A percentile compares a stretch with the other conserved stretches of the same genome.
Conservation (phyloP, 148 eudicot species). For the Cornus kousa region DNA sequence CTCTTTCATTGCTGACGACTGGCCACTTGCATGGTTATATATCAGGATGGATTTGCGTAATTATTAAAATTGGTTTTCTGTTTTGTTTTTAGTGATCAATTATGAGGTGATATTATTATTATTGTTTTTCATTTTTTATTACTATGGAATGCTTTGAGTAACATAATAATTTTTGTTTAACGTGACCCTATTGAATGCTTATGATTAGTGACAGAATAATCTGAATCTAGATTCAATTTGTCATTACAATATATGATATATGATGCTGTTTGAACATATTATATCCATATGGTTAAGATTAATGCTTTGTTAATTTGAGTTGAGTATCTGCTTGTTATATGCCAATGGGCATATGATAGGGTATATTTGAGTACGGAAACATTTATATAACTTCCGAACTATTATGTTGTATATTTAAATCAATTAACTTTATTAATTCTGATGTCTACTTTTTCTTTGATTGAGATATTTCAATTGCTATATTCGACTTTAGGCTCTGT, state of each 20-base stretch:
- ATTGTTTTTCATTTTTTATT: too few species aligned
- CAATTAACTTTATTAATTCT: not conserved
- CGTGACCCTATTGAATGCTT: too few species aligned
- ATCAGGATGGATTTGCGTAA: too few species aligned
- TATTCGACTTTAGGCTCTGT: not conserved
- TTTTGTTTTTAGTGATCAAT: too few species aligned
- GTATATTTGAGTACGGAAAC: not conserved
- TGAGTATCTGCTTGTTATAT: not conserved
- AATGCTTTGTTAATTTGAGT: not conserved
- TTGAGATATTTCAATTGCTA: not conserved
- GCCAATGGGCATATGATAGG: not conserved
- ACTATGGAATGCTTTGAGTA: too few species aligned
- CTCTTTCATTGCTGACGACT: not conserved
- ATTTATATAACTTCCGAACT: not conserved
- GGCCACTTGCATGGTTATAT: not conserved
- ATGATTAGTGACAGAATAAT: too few species aligned
- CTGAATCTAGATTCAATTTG: not conserved
- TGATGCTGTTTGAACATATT: not conserved
- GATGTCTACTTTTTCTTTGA: not conserved
- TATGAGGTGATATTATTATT: too few species aligned
- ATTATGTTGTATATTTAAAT: too few species aligned
- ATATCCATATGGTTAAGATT: not conserved
- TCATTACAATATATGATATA: not conserved
- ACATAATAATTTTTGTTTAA: too few species aligned
- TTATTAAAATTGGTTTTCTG: too few species aligned